Evolutionary conservation across 2,329 filamentous ascomycete genomes (phyloP).

Genomic region (Niveomyces coronatus): DNA sequence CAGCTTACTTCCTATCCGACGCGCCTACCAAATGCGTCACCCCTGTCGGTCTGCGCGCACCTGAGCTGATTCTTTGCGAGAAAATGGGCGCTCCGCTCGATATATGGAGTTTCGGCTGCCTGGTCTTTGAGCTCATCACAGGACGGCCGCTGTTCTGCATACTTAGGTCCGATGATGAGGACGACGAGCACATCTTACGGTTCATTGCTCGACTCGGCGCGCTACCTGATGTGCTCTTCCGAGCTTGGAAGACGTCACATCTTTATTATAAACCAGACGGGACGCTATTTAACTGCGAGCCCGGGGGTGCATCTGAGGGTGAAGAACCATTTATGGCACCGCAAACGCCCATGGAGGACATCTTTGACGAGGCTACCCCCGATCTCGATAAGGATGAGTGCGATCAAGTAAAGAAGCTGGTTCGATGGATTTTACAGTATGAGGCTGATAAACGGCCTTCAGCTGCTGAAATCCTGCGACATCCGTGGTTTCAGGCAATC

Average conservation of each 20-base stretch:
- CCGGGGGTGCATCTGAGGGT: slow-evolving; percentile 15
- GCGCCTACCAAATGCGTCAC: slow-evolving; percentile 16
- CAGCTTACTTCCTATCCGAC: slow-evolving; percentile 18
- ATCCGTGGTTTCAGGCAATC: slow-evolving; percentile 25
- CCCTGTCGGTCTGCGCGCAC: slow-evolving; percentile 18
- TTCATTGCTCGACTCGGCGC: slow-evolving; percentile 14
- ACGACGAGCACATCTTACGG: slow-evolving; percentile 16
- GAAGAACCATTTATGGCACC: slow-evolving; percentile 16
- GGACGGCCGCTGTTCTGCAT: slow-evolving; percentile 19
- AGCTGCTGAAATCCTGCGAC: slow-evolving; percentile 17
- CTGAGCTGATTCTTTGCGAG: slow-evolving; percentile 18
- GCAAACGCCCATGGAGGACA: slow-evolving; percentile 17
- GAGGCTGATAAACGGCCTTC: slow-evolving; percentile 20
- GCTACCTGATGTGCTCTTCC: slow-evolving; percentile 14
- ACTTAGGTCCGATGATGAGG: slow-evolving; percentile 11
- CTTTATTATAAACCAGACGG: slow-evolving; percentile 18
- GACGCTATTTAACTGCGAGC: slow-evolving; percentile 17
- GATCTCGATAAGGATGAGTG: slow-evolving; percentile 18
- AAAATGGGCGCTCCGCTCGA: slow-evolving; percentile 15
- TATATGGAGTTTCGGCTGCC: slow-evolving; percentile 23
- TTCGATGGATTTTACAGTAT: slow-evolving; percentile 22
- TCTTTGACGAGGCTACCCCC: slow-evolving; percentile 15
- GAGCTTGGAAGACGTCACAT: slow-evolving; percentile 17
- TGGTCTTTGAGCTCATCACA: slow-evolving; percentile 21
- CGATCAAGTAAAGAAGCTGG: slow-evolving; percentile 16